phyloP scores from a whole-genome alignment of 2,329 filamentous ascomycete genomes.

The Aureobasidium zeae region DNA sequence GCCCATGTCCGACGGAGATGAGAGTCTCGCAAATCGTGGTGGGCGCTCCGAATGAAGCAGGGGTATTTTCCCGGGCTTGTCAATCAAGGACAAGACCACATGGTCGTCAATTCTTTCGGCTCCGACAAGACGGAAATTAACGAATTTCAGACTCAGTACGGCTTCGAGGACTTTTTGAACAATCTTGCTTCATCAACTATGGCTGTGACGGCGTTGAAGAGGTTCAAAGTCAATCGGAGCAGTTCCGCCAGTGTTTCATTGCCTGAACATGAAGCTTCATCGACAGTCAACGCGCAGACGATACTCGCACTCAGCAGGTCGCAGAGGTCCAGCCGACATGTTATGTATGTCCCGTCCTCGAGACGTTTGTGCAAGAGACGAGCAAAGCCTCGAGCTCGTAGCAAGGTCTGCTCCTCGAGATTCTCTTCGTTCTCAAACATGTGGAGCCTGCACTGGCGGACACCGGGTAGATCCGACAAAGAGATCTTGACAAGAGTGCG shows the following conservation, averaged over 20 bases:
- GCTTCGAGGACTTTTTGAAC: not conserved
- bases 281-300: not conserved
- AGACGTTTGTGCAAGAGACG: not conserved
- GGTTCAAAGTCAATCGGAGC: not conserved
- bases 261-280: not conserved
- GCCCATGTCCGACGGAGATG: not conserved
- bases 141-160: constrained; percentile 1
- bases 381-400: not conserved
- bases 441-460: constrained; percentile 1
- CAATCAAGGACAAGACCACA: not conserved
- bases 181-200: not conserved
- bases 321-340: not conserved
- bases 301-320: not conserved
- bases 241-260: not conserved
- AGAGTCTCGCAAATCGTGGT: not conserved
- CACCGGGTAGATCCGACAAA: not conserved
- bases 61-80: constrained; percentile 3
- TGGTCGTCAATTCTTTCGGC: not conserved
- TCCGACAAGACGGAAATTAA: not conserved
- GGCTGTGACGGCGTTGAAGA: not conserved
- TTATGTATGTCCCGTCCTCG: not conserved
- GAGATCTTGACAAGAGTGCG: constrained; percentile 1
- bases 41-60: constrained; percentile 2
- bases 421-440: constrained; percentile 9
- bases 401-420: constrained; percentile 1